Evolutionary conservation across 352 stramenopile species (phyloP).

Genomic region (Phytophthora sojae): DNA sequence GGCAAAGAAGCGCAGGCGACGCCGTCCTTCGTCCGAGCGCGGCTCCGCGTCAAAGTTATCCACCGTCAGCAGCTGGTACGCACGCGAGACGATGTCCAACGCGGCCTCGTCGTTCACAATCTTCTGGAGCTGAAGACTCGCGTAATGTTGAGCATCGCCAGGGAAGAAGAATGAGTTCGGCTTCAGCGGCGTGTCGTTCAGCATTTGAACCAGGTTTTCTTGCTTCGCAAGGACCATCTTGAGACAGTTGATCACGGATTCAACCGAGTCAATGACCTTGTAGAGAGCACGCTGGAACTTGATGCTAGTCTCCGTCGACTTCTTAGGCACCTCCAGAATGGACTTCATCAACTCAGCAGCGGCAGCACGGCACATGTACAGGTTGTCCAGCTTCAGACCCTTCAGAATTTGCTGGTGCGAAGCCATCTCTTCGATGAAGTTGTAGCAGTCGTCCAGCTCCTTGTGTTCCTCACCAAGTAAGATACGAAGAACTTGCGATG

Average conservation of each 20-base stretch:
- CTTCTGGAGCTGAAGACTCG: conserved; percentile 76
- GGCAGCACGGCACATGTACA: conserved; percentile 72
- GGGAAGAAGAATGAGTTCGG: conserved; percentile 90
- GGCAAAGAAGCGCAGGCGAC: conserved; percentile 83
- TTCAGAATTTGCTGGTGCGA: conserved; percentile 78
- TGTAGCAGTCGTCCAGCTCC: conserved; percentile 82
- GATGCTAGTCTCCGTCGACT: conserved; percentile 74
- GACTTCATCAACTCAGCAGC: conserved; percentile 86
- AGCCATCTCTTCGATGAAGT: conserved; percentile 87
- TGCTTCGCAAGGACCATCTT: conserved; percentile 88
- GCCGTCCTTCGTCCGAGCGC: conserved; percentile 81
- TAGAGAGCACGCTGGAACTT: conserved; percentile 89
- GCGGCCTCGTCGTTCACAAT: conserved; percentile 85
- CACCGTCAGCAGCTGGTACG: conserved; percentile 83
- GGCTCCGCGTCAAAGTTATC: conserved; percentile 89
- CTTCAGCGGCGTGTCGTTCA: conserved; percentile 86
- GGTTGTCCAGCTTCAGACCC: conserved; percentile 77
- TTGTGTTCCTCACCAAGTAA: conserved; percentile 87
- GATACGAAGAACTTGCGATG: conserved; percentile 80
- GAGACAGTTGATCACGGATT: conserved; percentile 81
- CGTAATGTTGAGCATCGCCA: conserved; percentile 82
- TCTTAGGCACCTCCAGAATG: conserved; percentile 82
- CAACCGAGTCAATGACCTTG: conserved; percentile 84
- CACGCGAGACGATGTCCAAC: conserved; percentile 82
- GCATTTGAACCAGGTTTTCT: conserved; percentile 82